These are phyloP conservation scores for Mucor saturninus DNA, from an alignment of 371 early-diverging fungal genomes.

Conservation along the genomic window DNA sequence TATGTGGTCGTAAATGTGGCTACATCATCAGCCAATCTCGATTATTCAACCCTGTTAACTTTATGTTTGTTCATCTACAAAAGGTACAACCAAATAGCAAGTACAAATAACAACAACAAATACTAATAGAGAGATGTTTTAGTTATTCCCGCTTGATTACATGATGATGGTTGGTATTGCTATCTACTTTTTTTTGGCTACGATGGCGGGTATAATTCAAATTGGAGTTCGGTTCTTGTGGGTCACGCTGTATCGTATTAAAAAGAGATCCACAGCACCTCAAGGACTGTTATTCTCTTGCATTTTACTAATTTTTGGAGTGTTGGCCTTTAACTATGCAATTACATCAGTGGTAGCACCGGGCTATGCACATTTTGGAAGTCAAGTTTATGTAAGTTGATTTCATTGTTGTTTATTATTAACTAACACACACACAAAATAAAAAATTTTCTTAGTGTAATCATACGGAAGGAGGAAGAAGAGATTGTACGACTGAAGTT, in stretches of 20 bases:
- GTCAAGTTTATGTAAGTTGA: conserved; percentile 65
- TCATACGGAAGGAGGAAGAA: conserved; percentile 45
- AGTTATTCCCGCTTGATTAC: conserved; percentile 62
- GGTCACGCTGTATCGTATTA: conserved; percentile 59
- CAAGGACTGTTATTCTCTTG: conserved; percentile 62
- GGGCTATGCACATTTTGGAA: conserved; percentile 72
- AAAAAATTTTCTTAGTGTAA: conserved; percentile 69
- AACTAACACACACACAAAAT: conserved; percentile 7
- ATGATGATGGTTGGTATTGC: conserved; percentile 54
- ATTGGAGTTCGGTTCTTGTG: conserved; percentile 62
- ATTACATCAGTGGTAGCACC: conserved; percentile 67
- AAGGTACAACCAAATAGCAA: conserved; percentile 40
- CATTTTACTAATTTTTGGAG: conserved; percentile 57
- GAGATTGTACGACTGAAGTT: conserved; percentile 57
- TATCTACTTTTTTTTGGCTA: conserved; percentile 58
- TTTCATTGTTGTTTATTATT: background rate
- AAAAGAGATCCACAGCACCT: conserved; percentile 51
- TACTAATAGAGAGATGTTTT: background rate
- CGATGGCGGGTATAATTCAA: conserved; percentile 52
- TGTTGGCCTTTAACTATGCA: conserved; percentile 65
- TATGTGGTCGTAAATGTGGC: conserved; percentile 68
- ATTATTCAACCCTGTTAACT: conserved; percentile 64
- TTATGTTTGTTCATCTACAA: conserved; percentile 57
- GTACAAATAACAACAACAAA: background rate
- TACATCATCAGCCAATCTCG: conserved; percentile 62